Base-by-base conservation (phyloP, 2,329 filamentous ascomycete genomes). In the Ophiocordyceps camponoti-leonardi region DNA sequence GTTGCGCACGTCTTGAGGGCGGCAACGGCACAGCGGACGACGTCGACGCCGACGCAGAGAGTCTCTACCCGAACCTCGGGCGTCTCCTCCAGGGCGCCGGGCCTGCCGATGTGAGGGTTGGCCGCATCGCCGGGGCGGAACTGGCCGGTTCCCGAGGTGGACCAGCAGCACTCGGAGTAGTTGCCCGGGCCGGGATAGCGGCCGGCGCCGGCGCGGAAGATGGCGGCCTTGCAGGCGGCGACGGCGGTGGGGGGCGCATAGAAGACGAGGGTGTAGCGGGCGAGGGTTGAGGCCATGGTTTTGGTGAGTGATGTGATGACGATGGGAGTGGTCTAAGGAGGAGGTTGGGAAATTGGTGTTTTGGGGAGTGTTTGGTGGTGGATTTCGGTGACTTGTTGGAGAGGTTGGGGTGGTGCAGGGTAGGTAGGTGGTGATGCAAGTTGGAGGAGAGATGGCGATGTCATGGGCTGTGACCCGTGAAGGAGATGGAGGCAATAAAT, bases 51-150 rank as follows among this genome's bases (percentile, higher is more conserved):
- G 0, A 75, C 52, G 54, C 77, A 79, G 3, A 82, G 55, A 1
- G 73, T 72, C 64, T 86, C 80, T 16, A 82, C 74, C 43, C 70
- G 68, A 2, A 72, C 66, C 58, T 85, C 81, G 4, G 72, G 66
- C 0, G 75, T 66, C 47, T 75, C 58, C 58, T 83, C 77, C 1
- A 83, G 53, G 39, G 64, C 58, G 0, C 78, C 77, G 1, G 68
- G 62, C 11, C 61, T 61, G 0, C 81, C 81, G 49, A 83, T 76
- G 53, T 76, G 62, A 3, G 81, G 81, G 43, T 78, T 79, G 1
- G 81, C 77, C 0, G 64, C 58, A 46, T 68, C 67, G 0, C 75
- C 76, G 0, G 80, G 79, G 0, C 75, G 71, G 58, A 84, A 86
- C 54, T 84, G 79, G 0, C 78, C 79, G 0, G 65, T 75, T 5